Percentiles rank a stretch among this genome's conserved stretches.
phyloP scores from a whole-genome alignment of 805 yeast genomes.

The Millerago galiae region DNA sequence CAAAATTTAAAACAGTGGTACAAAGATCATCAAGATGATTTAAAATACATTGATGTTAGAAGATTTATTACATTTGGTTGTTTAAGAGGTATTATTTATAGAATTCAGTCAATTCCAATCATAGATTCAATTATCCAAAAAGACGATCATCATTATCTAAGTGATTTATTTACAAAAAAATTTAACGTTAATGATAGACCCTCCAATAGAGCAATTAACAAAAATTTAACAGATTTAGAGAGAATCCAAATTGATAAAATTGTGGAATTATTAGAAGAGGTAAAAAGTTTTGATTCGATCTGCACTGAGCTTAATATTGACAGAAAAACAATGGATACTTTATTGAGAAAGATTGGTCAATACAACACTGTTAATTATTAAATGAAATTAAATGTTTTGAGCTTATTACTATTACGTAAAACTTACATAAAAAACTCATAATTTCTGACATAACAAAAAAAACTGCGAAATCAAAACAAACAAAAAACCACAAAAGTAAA shows the following conservation, averaged over 20 bases:
- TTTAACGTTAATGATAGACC: background rate
- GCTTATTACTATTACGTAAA: no score
- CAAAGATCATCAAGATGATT: slow-evolving; percentile 48
- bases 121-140: slow-evolving; percentile 15
- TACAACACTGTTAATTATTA: slow-evolving; percentile 40
- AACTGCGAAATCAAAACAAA: slow-evolving; percentile 2
- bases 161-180: slow-evolving; percentile 5
- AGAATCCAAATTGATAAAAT: slow-evolving; percentile 12
- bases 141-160: slow-evolving; percentile 11
- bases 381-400: background rate
- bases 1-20: slow-evolving; percentile 79
- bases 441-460: no score
- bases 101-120: slow-evolving; percentile 70
- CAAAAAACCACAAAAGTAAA: slow-evolving; percentile 1
- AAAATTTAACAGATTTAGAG: slow-evolving; percentile 13
- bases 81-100: slow-evolving; percentile 70
- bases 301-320: slow-evolving; percentile 63
- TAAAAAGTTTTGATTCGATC: slow-evolving; percentile 55
- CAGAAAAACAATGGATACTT: slow-evolving; percentile 44
- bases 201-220: background rate
- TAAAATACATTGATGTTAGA: slow-evolving; percentile 71
- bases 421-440: no score
- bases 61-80: slow-evolving; percentile 85
- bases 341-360: slow-evolving; percentile 42
- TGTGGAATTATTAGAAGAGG: slow-evolving; percentile 38